phyloP scores from a whole-genome alignment of 768 basidiomycete genomes.

The Xerocomus brunneocitrinus region DNA sequence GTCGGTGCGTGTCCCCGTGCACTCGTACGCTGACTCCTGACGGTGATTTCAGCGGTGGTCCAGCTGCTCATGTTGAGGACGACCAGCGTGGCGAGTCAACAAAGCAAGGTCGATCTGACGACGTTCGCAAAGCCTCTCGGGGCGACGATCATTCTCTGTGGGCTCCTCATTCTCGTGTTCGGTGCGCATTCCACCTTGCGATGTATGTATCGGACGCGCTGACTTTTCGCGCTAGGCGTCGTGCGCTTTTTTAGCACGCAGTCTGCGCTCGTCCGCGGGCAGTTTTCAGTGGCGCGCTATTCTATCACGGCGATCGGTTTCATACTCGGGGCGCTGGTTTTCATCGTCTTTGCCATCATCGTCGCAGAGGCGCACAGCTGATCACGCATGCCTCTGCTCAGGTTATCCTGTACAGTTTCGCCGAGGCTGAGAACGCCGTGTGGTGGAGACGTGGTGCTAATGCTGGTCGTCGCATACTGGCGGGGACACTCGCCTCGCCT shows the following conservation, averaged over 20 bases:
- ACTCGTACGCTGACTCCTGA: neutral
- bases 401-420: neutral
- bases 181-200: conserved; percentile 30
- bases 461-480: no score
- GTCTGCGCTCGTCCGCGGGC: conserved; percentile 42
- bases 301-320: conserved; percentile 40
- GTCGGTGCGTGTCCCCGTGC: conserved; percentile 42
- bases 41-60: conserved; percentile 39
- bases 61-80: conserved; percentile 45
- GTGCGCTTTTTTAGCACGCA: conserved; percentile 53
- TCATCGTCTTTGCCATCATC: conserved; percentile 41
- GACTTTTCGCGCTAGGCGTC: conserved; percentile 33
- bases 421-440: neutral
- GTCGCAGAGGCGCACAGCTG: conserved; percentile 25
- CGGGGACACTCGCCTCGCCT: no score
- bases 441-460: no score
- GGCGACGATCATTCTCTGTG: conserved; percentile 43
- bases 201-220: no score
- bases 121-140: conserved; percentile 49
- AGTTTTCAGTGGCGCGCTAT: conserved; percentile 52
- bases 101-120: conserved; percentile 6
- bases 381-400: neutral
- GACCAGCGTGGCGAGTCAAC: neutral
- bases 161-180: conserved; percentile 43
- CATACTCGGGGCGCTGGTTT: conserved; percentile 37